Base-by-base conservation (phyloP, 345 rosid genomes). In the Euphorbia tirucalli region DNA sequence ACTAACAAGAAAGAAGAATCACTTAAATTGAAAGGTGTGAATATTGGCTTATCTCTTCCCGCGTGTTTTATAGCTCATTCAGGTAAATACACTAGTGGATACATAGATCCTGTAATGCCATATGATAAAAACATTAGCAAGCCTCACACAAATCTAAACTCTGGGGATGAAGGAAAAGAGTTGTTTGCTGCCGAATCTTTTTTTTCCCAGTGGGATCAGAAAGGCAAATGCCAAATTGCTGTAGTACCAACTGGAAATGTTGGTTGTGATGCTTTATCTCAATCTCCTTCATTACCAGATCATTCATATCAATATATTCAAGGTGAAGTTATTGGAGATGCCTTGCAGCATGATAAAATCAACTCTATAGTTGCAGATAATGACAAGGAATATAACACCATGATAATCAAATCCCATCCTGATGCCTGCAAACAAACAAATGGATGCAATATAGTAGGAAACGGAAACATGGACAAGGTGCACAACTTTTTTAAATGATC, bases 161-260 rank as follows among this genome's bases (percentile, higher is more conserved):
- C 18, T 46, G 71, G 7, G 24, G 30, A 52, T 61, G 65, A 78
- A 50, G 60, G 22, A 11, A 22, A 64, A 43, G 68, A 30, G 63
- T 28, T 46, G 19, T 24, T 59, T 57, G 41, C 44, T 15, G 54
- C 19, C 39, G 71, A 61, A 37, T 59, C 59, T 32, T 72, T 58
- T 41, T 56, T 30, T 65, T 61, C 46, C 71, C 66, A 13, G 25
- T 78, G 81, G 77, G 77, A 78, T 73, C 71, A 69, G 63, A 73
- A 78, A 65, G 81, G 77, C 4, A 73, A 73, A 69, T 43, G 55
- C 46, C 39, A 30, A 55, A 27, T 77, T 55, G 60, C 50, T 32
- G 39, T 25, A 22, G 32, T 31, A 55, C 48, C 68, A 19, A 27
- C 8, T 32, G 65, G 52, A 65, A 32, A 27, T 48, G 46, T 7